Conservation (phyloP, 1,284 basidiomycete genomes). For the Entoloma clypeatum region DNA sequence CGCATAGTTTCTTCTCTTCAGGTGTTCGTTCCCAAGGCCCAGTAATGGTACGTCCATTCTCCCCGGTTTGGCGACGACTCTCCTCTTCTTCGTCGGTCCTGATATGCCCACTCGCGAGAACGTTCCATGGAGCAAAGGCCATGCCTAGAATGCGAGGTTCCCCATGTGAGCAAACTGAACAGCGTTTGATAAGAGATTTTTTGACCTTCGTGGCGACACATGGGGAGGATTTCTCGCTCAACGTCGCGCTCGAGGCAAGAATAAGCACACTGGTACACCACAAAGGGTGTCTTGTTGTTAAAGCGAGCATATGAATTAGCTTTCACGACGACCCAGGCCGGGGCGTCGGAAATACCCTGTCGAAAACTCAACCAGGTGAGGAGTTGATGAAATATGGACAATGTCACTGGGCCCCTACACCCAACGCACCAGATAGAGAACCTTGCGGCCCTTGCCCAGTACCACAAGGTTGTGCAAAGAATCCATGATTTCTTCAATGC, state of each 20-base stretch:
- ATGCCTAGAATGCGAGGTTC: constrained; percentile 46
- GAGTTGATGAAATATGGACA: background rate
- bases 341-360: constrained; percentile 38
- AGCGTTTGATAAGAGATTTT: too few species aligned
- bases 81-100: constrained; percentile 45
- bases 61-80: constrained; percentile 35
- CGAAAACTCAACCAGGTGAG: constrained; percentile 3
- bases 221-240: too few species aligned
- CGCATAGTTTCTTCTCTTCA: constrained; percentile 34
- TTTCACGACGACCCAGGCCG: constrained; percentile 40
- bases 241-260: constrained; percentile 42
- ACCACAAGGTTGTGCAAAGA: constrained; percentile 41
- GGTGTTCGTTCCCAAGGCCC: constrained; percentile 38
- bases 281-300: constrained; percentile 45
- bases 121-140: constrained; percentile 48
- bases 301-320: constrained; percentile 40
- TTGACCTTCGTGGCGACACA: too few species aligned
- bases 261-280: constrained; percentile 48
- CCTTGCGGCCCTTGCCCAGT: constrained; percentile 41
- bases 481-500: constrained; percentile 53
- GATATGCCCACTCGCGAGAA: constrained; percentile 44
- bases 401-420: background rate
- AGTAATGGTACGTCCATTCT: constrained; percentile 35
- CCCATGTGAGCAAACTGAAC: too few species aligned
- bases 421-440: constrained; percentile 41